Conservation (phyloP, 163 green algal species). For the Picocystis sp. region DNA sequence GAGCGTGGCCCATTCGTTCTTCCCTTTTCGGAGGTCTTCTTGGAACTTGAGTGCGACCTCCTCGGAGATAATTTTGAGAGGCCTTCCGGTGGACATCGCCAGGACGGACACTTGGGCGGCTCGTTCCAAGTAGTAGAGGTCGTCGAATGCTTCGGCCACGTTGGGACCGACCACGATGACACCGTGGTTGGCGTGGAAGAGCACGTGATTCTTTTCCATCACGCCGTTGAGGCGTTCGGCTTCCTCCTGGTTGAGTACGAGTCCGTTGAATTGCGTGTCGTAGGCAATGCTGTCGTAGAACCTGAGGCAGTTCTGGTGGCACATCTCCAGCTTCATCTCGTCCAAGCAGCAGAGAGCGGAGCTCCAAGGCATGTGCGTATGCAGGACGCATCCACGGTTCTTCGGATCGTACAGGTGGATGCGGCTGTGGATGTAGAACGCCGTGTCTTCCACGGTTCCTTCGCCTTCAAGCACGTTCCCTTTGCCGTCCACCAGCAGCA, state of each 20-base stretch:
- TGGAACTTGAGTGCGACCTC: slow-evolving; percentile 9
- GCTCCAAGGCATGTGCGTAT: slow-evolving; percentile 20
- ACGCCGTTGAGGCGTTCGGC: slow-evolving; percentile 9
- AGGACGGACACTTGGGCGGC: slow-evolving; percentile 18
- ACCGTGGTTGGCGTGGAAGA: slow-evolving; percentile 18
- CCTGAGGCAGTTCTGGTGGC: slow-evolving; percentile 27
- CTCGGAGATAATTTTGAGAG: slow-evolving; percentile 11
- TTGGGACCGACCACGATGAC: slow-evolving; percentile 23
- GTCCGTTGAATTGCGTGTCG: slow-evolving; percentile 27
- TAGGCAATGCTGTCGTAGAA: slow-evolving; percentile 30
- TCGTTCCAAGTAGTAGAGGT: slow-evolving; percentile 30
- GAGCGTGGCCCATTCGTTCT: slow-evolving; percentile 17
- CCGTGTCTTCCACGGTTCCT: slow-evolving; percentile 11
- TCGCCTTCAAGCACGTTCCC: slow-evolving; percentile 13
- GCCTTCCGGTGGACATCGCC: slow-evolving; percentile 18
- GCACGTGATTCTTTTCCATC: slow-evolving; percentile 12
- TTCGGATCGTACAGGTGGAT: slow-evolving; percentile 7
- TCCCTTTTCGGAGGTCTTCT: slow-evolving; percentile 2
- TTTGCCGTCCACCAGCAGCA: slow-evolving; percentile 11
- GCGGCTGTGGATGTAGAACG: slow-evolving; percentile 17
- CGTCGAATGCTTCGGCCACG: slow-evolving; percentile 22
- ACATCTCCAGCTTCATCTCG: slow-evolving; percentile 21
- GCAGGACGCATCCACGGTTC: slow-evolving; percentile 11
- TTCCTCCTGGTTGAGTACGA: slow-evolving; percentile 18
- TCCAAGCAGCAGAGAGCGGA: slow-evolving; percentile 15